Evolutionary conservation across 129 eudicot species (phyloP), one percentile per base, ranked within the genome.

Genomic region (Artemisia annua): DNA sequence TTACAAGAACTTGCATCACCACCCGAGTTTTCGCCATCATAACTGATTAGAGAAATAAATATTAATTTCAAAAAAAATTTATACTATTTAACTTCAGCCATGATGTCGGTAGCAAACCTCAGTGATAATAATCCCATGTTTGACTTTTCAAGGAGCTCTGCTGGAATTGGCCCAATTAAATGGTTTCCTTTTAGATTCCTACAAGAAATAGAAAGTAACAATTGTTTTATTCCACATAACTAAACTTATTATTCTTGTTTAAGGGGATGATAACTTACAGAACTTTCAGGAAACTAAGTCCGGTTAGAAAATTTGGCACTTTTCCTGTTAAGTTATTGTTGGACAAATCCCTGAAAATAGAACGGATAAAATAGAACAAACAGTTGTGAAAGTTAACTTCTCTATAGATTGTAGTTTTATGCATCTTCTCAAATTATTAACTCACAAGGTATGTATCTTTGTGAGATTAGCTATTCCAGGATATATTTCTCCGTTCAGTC

Each of bases 261-360:
- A 39, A 60, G 50, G 32, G 8, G 8, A 1, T 4, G 18, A 60
- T 24, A 30, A 70, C 87, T 83, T 80, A 86, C 85, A 86, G 75
- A 79, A 83, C 58, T 49, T 58, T 55, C 68, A 86, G 51, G n/a
- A 54, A 77, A 5, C 32, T n/a, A 64, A 83, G 22, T 7, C 32
- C 73, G 4, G 81, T 22, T 4, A 86, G 76, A 76, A 75, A 83
- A 11, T 62, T 76, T 0, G 91, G 87, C 55, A 86, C 69, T 7
- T 12, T 15, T 53, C 91, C 87, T 10, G 83, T 80, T 50, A 86
- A 71, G 18, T 58, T 74, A 74, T 86, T 86, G 73, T 74, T 66
- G 4, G 87, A 83, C 76, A 83, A 56, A 74, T 86, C 88, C 86
- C 86, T 83, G 83, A 71, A 70, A 66, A 48, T 48, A 15, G 13